These are phyloP conservation scores for Scheffersomyces cryptocercus DNA, from an alignment of 1,139 yeast species.

Conservation along the genomic window DNA sequence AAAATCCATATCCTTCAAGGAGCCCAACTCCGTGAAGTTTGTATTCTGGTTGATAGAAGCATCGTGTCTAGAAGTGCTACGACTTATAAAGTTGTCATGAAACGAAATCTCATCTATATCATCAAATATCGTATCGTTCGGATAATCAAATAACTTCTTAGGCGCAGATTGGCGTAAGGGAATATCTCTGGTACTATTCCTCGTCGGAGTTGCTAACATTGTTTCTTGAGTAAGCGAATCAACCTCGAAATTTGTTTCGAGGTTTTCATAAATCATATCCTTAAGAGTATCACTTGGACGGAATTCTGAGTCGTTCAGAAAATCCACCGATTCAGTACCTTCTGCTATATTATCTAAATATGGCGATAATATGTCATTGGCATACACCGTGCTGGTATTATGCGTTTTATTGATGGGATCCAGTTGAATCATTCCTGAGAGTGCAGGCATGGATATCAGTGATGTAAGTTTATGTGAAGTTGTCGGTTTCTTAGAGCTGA, in stretches of 20 bases:
- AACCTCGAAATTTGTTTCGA: not conserved
- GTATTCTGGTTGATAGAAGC: conserved; percentile 3
- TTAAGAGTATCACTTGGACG: not conserved
- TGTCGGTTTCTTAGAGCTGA: not conserved
- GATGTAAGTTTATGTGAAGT: too few relatives aligned
- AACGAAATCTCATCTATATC: conserved; percentile 11
- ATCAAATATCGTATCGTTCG: not conserved
- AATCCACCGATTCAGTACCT: too few relatives aligned
- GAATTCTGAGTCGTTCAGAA: too few relatives aligned
- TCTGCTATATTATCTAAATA: too few relatives aligned
- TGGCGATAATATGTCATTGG: too few relatives aligned
- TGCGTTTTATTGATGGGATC: too few relatives aligned
- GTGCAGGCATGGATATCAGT: too few relatives aligned
- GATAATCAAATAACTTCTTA: not conserved
- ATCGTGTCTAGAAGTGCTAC: conserved; percentile 18
- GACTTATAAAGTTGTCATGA: conserved; percentile 19
- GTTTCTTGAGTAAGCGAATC: not conserved
- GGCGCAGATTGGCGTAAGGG: not conserved
- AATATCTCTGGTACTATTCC: not conserved
- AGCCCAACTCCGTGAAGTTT: conserved; percentile 13
- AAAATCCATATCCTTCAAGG: conserved; percentile 23
- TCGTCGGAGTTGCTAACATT: not conserved
- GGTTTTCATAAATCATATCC: not conserved
- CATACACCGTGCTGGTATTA: too few relatives aligned
- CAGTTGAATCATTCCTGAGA: too few relatives aligned